These are phyloP conservation scores for Tricholoma sp. DNA, from an alignment of 768 basidiomycete genomes.

Conservation along the genomic window DNA sequence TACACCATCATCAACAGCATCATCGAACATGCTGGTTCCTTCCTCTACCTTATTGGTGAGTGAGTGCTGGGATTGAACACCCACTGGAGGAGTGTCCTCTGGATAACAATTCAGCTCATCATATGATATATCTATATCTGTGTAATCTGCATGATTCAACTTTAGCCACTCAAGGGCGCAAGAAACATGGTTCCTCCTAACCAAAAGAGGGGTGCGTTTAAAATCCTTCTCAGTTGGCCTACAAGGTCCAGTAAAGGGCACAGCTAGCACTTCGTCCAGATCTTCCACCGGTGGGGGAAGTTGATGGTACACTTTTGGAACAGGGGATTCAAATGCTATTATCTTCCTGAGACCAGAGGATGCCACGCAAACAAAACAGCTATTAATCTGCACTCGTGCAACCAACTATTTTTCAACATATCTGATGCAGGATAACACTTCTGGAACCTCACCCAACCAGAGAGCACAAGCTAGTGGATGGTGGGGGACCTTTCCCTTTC, in stretches of 20 bases:
- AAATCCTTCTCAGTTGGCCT: slow-evolving; percentile 23
- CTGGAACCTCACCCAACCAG: too few species aligned
- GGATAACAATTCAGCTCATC: too few species aligned
- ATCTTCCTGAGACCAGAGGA: too few species aligned
- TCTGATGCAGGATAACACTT: too few species aligned
- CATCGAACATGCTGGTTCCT: background rate
- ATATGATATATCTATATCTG: background rate
- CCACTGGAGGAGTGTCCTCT: too few species aligned
- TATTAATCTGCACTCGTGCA: too few species aligned
- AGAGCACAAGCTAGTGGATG: too few species aligned
- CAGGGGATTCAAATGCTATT: background rate
- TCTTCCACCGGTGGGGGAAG: slow-evolving; percentile 12
- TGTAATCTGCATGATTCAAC: slow-evolving; percentile 1
- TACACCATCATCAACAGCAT: background rate
- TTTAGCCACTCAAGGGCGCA: slow-evolving; percentile 30
- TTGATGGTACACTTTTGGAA: too few species aligned
- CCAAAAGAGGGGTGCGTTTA: background rate
- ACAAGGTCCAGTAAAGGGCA: slow-evolving; percentile 27
- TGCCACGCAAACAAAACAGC: too few species aligned
- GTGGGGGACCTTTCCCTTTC: too few species aligned
- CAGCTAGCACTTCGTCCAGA: slow-evolving; percentile 25
- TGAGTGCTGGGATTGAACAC: background rate
- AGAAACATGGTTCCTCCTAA: background rate
- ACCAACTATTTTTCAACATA: too few species aligned
- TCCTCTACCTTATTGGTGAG: background rate